Base-by-base conservation (phyloP, 257 asterid species). In the Penstemon barbatus region DNA sequence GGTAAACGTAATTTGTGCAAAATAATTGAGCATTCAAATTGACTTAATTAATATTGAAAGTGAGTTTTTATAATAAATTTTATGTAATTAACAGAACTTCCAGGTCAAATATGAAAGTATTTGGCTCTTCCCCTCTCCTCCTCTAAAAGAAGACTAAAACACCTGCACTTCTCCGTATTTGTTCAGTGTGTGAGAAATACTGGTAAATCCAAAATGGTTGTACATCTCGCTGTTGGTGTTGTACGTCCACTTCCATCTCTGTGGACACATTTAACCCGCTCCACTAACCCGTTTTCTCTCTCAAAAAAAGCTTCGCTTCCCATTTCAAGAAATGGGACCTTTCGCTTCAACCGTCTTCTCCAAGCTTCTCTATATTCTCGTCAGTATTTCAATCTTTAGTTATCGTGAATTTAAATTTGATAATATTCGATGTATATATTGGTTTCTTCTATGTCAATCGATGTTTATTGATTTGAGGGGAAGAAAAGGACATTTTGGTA, bases 321-420 rank as follows among this genome's bases (percentile, higher is more conserved):
- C 39, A 10, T 78, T 70, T 48, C 90, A 33, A 71, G 76, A 63
- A 73, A 76, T 68, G 72, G 63, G 66, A 58, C 79, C 6, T 71
- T 74, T 65, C 80, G 73, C 63, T 69, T 65, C 69, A 81, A 51
- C 46, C 78, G 72, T 52, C 4, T 65, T 72, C 44, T 81, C 74
- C 78, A 72, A 70, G 90, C 92, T 69, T 82, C 87, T 63, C 74
- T 84, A 45, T 87, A 64, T 66, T 75, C 93, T 57, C 61, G 97
- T 87, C 71, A 74, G 89, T 79, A 38, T 38, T 57, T 56, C 45
- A 13, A 61, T 57, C 44, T 69, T 49, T 63, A 8, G 12, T 25
- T 25, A 25, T 25, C 33, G 33, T 56, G 2, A 4, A 11, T 42
- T 33, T 50, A 4, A 67, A 41, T 13, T 59, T 2, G 43, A 9